These are phyloP conservation scores for Sisymbrium altissimum DNA, from an alignment of 345 rosid species.

Conservation along the genomic window DNA sequence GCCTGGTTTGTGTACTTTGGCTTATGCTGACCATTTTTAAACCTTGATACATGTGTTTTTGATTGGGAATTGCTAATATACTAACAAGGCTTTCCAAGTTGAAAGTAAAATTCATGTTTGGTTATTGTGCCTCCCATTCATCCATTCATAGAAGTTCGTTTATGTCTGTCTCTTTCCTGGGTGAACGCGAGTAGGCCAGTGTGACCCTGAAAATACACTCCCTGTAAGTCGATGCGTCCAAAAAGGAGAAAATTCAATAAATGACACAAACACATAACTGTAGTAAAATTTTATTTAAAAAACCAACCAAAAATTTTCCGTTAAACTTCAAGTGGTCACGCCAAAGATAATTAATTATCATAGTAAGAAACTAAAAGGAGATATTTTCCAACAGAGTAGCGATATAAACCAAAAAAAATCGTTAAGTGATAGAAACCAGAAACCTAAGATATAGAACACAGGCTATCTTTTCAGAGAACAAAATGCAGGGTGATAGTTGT, in stretches of 20 bases:
- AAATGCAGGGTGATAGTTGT: neutral
- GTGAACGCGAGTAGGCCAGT: neutral
- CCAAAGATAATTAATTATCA: neutral
- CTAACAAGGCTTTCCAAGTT: slow-evolving; percentile 24
- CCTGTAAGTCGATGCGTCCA: neutral
- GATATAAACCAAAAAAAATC: neutral
- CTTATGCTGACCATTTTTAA: neutral
- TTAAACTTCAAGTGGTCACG: neutral
- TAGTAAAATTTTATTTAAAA: neutral
- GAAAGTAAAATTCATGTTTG: slow-evolving; percentile 22
- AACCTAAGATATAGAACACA: neutral
- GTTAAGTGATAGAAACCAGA: neutral
- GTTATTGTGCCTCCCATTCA: neutral
- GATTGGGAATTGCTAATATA: slow-evolving; percentile 22
- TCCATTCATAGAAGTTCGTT: neutral
- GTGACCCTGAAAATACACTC: neutral
- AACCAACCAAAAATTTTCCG: neutral
- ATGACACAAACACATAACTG: too few species aligned
- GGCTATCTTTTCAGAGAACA: neutral
- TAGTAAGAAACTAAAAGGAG: neutral
- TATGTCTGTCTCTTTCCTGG: neutral
- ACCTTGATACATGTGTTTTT: slow-evolving; percentile 14
- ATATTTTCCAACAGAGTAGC: neutral
- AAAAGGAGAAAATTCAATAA: too few species aligned
- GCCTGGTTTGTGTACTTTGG: slow-evolving; percentile 18